phyloP scores from a whole-genome alignment of 2,329 filamentous ascomycete species.

The Fusarium nygamai region DNA sequence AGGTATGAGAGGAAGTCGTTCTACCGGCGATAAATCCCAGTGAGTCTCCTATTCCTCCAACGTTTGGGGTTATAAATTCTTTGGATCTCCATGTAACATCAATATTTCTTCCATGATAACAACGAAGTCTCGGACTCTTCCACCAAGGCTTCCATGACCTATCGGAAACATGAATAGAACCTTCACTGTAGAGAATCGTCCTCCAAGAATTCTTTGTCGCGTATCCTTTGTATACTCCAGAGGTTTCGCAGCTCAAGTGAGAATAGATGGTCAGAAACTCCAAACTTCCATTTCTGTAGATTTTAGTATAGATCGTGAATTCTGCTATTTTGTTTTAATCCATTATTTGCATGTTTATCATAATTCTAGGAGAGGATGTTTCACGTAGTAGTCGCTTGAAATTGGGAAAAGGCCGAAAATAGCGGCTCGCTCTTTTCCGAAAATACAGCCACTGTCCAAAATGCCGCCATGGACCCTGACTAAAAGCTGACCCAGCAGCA shows the following conservation, averaged over 20 bases:
- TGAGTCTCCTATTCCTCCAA: too few species aligned
- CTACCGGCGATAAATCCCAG: not conserved
- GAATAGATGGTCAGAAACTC: not conserved
- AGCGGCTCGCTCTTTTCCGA: not conserved
- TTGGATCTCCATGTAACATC: not conserved
- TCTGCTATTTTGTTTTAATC: too few species aligned
- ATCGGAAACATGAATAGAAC: not conserved
- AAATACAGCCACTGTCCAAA: not conserved
- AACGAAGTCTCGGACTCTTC: not conserved
- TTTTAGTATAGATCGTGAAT: not conserved
- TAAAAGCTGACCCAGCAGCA: not conserved
- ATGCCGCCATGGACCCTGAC: not conserved
- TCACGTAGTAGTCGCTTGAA: accelerated
- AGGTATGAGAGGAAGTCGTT: not conserved
- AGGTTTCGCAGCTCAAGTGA: not conserved
- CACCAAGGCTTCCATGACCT: not conserved
- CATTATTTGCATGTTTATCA: not conserved
- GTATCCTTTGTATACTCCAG: not conserved
- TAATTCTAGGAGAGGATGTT: not conserved
- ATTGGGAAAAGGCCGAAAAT: not conserved
- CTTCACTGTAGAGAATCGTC: not conserved
- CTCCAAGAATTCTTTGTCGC: not conserved
- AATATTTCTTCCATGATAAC: too few species aligned
- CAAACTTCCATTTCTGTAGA: not conserved
- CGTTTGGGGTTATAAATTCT: not conserved